Conservation (phyloP, 768 basidiomycete species). For the Daedaleopsis sinensis region DNA sequence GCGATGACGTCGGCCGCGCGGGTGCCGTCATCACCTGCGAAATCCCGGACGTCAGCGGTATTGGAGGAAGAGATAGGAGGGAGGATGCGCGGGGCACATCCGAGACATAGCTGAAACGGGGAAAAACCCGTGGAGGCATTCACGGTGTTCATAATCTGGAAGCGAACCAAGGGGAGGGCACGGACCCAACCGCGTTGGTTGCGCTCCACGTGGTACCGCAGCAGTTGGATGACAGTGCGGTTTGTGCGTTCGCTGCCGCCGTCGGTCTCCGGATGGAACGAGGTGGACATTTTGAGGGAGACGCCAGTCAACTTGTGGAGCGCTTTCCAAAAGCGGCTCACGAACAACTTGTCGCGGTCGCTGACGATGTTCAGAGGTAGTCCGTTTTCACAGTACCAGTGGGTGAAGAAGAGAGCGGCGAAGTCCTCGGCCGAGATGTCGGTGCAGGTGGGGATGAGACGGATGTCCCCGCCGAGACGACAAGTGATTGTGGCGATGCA, state of each 20-base stretch:
- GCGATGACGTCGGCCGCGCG: too few relatives aligned
- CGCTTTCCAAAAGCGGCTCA: slow-evolving; percentile 42
- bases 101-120: neutral
- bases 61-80: too few relatives aligned
- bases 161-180: neutral
- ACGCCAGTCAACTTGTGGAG: slow-evolving; percentile 34
- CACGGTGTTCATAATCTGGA: neutral
- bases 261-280: slow-evolving; percentile 49
- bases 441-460: neutral
- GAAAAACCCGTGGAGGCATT: neutral
- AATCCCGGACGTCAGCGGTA: too few relatives aligned
- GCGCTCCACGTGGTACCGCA: neutral
- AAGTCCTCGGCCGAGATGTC: slow-evolving; percentile 24
- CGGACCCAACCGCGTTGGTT: neutral
- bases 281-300: slow-evolving; percentile 38
- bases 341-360: slow-evolving; percentile 45
- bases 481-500: neutral
- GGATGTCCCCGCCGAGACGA: neutral
- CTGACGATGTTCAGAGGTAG: slow-evolving; percentile 41
- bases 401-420: slow-evolving; percentile 37
- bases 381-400: slow-evolving; percentile 41
- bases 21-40: too few relatives aligned
- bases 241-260: slow-evolving; percentile 35
- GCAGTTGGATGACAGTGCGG: neutral
- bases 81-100: too few relatives aligned